A percentile compares a stretch with the other conserved stretches of the same genome.
Evolutionary conservation across 2,329 filamentous ascomycete species (phyloP).

Genomic region (Fusarium humuli): DNA sequence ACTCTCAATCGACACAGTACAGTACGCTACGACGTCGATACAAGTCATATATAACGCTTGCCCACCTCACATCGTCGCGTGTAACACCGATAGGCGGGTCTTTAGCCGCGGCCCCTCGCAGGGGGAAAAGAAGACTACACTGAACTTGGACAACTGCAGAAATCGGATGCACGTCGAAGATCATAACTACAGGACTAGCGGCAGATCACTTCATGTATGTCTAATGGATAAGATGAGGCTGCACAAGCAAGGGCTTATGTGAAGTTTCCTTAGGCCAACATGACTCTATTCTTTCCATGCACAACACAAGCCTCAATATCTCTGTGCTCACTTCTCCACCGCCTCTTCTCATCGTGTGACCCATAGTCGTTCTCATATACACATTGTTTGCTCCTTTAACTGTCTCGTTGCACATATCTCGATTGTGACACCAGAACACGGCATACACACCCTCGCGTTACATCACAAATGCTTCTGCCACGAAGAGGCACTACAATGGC

Average conservation of each 20-base stretch:
- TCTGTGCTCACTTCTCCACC: slow-evolving; percentile 28
- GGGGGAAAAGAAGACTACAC: slow-evolving; percentile 25
- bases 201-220: slow-evolving; percentile 23
- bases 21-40: background rate
- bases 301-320: background rate
- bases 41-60: slow-evolving; percentile 14
- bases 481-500: slow-evolving; percentile 17
- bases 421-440: slow-evolving; percentile 44
- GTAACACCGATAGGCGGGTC: slow-evolving; percentile 34
- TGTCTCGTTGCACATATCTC: slow-evolving; percentile 44
- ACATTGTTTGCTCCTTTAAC: background rate
- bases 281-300: background rate
- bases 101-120: slow-evolving; percentile 32
- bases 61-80: slow-evolving; percentile 29
- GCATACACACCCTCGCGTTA: slow-evolving; percentile 24
- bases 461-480: slow-evolving; percentile 21
- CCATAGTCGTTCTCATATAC: slow-evolving; percentile 13
- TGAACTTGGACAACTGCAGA: slow-evolving; percentile 26
- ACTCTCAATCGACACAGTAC: slow-evolving; percentile 13
- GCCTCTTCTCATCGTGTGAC: slow-evolving; percentile 16
- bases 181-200: slow-evolving; percentile 15
- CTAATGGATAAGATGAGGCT: slow-evolving; percentile 16
- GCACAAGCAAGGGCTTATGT: slow-evolving; percentile 17
- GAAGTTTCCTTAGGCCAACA: background rate
- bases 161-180: slow-evolving; percentile 21